Evolutionary conservation across 306 rosid genomes (phyloP).

Genomic region (Lathyrus aphaca): DNA sequence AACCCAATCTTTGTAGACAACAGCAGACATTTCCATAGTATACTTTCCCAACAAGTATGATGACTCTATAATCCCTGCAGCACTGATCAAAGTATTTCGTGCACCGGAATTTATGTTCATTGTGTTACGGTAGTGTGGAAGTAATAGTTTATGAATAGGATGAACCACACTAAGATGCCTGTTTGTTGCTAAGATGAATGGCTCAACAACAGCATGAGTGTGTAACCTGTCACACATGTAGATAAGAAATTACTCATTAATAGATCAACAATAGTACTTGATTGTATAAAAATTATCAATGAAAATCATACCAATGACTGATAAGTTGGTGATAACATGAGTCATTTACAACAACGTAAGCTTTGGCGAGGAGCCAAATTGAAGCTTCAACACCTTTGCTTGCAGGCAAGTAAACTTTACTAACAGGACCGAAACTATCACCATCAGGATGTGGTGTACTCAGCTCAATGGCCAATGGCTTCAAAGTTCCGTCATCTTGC

Average conservation of each 20-base stretch:
- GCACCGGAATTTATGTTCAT: constrained; percentile 48
- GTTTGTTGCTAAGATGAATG: constrained; percentile 53
- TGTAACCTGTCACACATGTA: constrained; percentile 53
- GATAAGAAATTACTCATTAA: neutral
- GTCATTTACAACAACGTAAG: constrained; percentile 71
- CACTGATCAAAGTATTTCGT: constrained; percentile 39
- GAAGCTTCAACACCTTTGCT: constrained; percentile 57
- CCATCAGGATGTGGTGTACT: constrained; percentile 61
- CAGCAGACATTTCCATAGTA: constrained; percentile 43
- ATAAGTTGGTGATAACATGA: constrained; percentile 67
- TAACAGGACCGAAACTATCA: constrained; percentile 54
- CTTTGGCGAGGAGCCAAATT: constrained; percentile 72
- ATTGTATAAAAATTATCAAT: neutral
- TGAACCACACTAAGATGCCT: constrained; percentile 51
- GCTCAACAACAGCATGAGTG: constrained; percentile 78
- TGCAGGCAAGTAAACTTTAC: constrained; percentile 55
- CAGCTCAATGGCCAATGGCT: constrained; percentile 71
- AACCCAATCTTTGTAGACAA: constrained; percentile 40
- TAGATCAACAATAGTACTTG: neutral
- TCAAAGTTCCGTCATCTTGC: constrained; percentile 67
- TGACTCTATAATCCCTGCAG: constrained; percentile 44
- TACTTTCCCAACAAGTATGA: constrained; percentile 38
- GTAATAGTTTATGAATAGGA: constrained; percentile 42
- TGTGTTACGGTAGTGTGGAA: constrained; percentile 50
- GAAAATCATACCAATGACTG: constrained; percentile 60